phyloP scores from a whole-genome alignment of 257 asterid genomes.

The Przewalskia tangutica region DNA sequence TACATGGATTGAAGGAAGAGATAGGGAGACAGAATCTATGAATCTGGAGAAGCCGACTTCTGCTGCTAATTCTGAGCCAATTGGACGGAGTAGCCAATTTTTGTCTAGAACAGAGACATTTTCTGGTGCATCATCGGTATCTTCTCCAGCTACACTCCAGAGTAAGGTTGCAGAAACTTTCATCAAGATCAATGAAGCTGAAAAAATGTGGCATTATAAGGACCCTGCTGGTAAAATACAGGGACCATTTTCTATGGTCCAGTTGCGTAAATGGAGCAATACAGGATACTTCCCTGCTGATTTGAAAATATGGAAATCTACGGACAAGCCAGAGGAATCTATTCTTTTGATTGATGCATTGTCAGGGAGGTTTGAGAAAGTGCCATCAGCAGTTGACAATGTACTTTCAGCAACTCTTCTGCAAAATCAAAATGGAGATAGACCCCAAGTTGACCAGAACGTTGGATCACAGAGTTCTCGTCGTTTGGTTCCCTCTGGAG shows the following conservation, averaged over 20 bases:
- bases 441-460: slow-evolving; percentile 24
- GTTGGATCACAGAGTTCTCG: slow-evolving; percentile 12
- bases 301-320: slow-evolving; percentile 64
- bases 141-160: slow-evolving; percentile 32
- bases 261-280: slow-evolving; percentile 88
- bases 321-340: slow-evolving; percentile 48
- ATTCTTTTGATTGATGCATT: slow-evolving; percentile 64
- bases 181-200: slow-evolving; percentile 66
- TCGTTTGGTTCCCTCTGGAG: slow-evolving; percentile 6
- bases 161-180: slow-evolving; percentile 31
- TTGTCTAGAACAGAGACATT: slow-evolving; percentile 36
- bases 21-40: slow-evolving; percentile 34
- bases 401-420: slow-evolving; percentile 14
- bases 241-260: slow-evolving; percentile 89
- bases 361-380: slow-evolving; percentile 63
- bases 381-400: slow-evolving; percentile 26
- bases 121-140: slow-evolving; percentile 28
- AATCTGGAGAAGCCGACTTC: slow-evolving; percentile 28
- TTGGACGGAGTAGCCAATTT: slow-evolving; percentile 29
- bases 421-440: slow-evolving; percentile 16
- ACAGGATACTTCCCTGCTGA: slow-evolving; percentile 83
- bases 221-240: slow-evolving; percentile 96
- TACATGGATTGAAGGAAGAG: slow-evolving; percentile 53
- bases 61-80: slow-evolving; percentile 25
- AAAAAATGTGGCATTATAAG: slow-evolving; percentile 80